Base-by-base conservation (phyloP, 768 basidiomycete species). In the Phaeotremella fagi region DNA sequence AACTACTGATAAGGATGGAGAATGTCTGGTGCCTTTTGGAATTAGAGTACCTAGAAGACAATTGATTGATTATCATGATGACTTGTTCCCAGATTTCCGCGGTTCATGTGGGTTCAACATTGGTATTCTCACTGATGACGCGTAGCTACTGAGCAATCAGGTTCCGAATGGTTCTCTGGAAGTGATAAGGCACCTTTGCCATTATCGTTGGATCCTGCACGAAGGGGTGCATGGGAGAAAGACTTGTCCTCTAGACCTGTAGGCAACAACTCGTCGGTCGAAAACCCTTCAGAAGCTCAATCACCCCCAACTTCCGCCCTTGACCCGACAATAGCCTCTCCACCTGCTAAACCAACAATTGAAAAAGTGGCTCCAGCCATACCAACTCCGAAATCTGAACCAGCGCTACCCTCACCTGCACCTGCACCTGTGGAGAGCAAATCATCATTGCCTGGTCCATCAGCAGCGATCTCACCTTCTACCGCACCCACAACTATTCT, bases 51-150 rank as follows among this genome's bases (percentile, higher is more conserved):
- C 76, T 3, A 56, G 73, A 42, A 50, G 74, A 50, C 72, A 73
- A 44, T 63, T 75, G 42, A 63, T 77, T 36, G 76, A 77, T 53
- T 77, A 70, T 43, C 71, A 75, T 53, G 50, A 63, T 6, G 75
- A 75, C 27, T 51, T 75, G 25, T 75, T 61, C 45, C 76, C 76
- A 1, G 63, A 68, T 37, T 49, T 64, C 11, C 11, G 12, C 0
- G 57, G 63, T 1, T 59, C 56, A 1, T 27, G 66, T 68, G 31
- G 52, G 66, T 62, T 41, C 38, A 9, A 9, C 5, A 20, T 22
- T 14, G 14, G 22, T 22, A 16, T 24, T 27, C 20, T 4, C 7
- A 7, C 14, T 15, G n/a, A 22, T 45, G 45, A 45, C 24, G 4
- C 28, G 9, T 36, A 68, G 66, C 60, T 25, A 58, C 66, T 15